These are phyloP conservation scores for Aspergillus sp. DNA, from an alignment of 2,329 filamentous ascomycete genomes.

Conservation along the genomic window DNA sequence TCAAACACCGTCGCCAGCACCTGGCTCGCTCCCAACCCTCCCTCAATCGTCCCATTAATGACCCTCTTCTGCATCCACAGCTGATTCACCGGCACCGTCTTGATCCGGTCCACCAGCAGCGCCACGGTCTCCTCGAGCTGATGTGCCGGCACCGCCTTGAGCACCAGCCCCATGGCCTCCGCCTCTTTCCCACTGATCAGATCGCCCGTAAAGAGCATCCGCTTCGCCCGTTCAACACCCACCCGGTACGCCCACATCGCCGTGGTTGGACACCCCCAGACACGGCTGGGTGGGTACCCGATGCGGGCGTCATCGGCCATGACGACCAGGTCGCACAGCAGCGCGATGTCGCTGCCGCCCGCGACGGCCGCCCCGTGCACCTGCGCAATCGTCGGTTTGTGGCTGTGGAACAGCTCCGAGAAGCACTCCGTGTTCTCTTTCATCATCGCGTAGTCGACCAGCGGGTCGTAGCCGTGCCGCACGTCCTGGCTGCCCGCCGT, in stretches of 20 bases:
- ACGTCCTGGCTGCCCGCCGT: constrained; percentile 6
- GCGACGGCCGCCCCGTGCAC: constrained; percentile 9
- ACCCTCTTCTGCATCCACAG: constrained; percentile 12
- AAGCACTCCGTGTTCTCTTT: constrained; percentile 8
- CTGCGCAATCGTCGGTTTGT: constrained; percentile 8
- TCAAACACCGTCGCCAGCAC: constrained; percentile 7
- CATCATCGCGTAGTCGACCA: constrained; percentile 5
- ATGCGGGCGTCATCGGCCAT: constrained; percentile 10
- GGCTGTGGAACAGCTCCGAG: constrained; percentile 8
- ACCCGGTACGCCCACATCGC: constrained; percentile 13
- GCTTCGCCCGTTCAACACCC: constrained; percentile 9
- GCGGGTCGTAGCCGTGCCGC: constrained; percentile 4
- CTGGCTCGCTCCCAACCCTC: not conserved
- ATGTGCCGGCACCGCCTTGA: constrained; percentile 6
- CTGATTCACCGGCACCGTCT: constrained; percentile 6
- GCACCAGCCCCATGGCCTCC: constrained; percentile 6
- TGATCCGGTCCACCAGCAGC: constrained; percentile 5
- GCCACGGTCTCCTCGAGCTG: constrained; percentile 6
- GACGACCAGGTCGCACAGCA: constrained; percentile 9
- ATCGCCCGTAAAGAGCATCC: constrained; percentile 12
- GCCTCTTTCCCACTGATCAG: constrained; percentile 8
- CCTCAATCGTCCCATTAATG: constrained; percentile 8
- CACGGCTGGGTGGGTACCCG: constrained; percentile 11
- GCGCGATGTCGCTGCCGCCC: constrained; percentile 10
- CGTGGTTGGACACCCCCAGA: constrained; percentile 9